Base-by-base conservation (phyloP, 2,329 filamentous ascomycete genomes). In the Aspergillus melleus region DNA sequence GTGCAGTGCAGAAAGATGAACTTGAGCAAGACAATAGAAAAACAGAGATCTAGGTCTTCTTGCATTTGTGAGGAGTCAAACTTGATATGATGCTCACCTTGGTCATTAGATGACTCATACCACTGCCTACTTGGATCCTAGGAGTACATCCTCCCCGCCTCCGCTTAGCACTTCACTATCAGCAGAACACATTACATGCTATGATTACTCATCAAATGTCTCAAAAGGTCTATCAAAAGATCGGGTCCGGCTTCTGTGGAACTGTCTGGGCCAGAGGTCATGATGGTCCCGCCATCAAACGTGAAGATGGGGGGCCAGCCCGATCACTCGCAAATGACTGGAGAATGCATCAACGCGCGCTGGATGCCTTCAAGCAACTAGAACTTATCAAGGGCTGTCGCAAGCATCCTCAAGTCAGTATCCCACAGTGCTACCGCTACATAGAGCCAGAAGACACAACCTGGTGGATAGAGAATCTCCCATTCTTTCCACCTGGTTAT, bases 181-280 rank as follows among this genome's bases (percentile, higher is more conserved):
- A 9, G 2, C 32, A 36, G 32, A 12, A 36, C 32, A 24, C 32
- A 36, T 36, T 16, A 36, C 11, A 9, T 8, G 6, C 26, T 36
- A 36, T 14, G 4, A 36, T 4, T 36, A 36, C 10, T 12, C 16
- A 12, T 14, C 32, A 36, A 4, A 36, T 36, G 32, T 12, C 10
- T 16, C 32, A 36, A 36, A 3, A 42, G 2, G 8, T 6, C 2
- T 42, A 42, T n/a, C 14, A 16, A 6, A 42, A 42, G 14, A 74
- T 76, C 9, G 72, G 74, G 2, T 53, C 65, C 10, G 74, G 73
- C 0, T 66, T 64, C 52, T 76, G 73, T 51, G 72, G 74, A 2
- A 70, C 71, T 0, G 72, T 75, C 8, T 76, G 72, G 72, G 63
- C 72, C 39, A 46, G 62, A 19, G 32, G 52, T 24, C 63, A 57